These are phyloP conservation scores for Ascochyta pisi DNA, from an alignment of 2,329 filamentous ascomycete species.

Conservation along the genomic window DNA sequence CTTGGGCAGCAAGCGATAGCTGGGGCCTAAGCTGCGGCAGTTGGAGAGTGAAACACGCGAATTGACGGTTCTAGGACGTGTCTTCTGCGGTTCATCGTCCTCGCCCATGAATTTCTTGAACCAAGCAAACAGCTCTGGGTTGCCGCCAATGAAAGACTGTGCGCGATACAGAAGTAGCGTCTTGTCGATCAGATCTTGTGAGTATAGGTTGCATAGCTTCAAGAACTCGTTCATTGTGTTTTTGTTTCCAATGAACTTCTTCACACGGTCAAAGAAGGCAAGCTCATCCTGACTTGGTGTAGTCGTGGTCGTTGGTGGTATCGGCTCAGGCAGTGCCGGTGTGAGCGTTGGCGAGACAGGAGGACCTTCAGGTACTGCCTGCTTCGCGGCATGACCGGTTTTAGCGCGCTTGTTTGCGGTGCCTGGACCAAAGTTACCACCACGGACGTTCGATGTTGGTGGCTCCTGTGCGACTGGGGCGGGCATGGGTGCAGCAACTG, in stretches of 20 bases:
- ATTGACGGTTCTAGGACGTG: conserved; percentile 69
- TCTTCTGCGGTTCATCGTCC: conserved; percentile 63
- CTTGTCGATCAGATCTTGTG: conserved; percentile 88
- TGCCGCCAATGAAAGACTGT: conserved; percentile 83
- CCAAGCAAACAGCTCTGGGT: conserved; percentile 85
- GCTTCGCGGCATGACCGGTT: conserved; percentile 66
- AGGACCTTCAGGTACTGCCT: conserved; percentile 64
- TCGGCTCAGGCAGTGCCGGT: conserved; percentile 84
- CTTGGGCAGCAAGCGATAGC: conserved; percentile 90
- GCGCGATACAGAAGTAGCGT: conserved; percentile 83
- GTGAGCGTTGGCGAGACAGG: conserved; percentile 85
- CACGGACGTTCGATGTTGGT: conserved; percentile 42
- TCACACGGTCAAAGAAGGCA: conserved; percentile 92
- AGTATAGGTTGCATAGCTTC: conserved; percentile 95
- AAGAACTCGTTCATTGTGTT: conserved; percentile 93
- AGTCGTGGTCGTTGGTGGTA: conserved; percentile 75
- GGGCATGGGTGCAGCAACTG: conserved; percentile 49
- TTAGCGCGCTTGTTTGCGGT: conserved; percentile 69
- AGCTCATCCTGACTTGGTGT: conserved; percentile 85
- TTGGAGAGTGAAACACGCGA: conserved; percentile 93
- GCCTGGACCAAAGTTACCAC: conserved; percentile 35
- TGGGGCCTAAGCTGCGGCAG: conserved; percentile 93
- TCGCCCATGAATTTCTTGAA: conserved; percentile 86
- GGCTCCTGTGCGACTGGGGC: conserved; percentile 42
- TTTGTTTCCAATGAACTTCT: conserved; percentile 94